phyloP scores from a whole-genome alignment of 768 basidiomycete species.

The Hirschioporus abietinus region DNA sequence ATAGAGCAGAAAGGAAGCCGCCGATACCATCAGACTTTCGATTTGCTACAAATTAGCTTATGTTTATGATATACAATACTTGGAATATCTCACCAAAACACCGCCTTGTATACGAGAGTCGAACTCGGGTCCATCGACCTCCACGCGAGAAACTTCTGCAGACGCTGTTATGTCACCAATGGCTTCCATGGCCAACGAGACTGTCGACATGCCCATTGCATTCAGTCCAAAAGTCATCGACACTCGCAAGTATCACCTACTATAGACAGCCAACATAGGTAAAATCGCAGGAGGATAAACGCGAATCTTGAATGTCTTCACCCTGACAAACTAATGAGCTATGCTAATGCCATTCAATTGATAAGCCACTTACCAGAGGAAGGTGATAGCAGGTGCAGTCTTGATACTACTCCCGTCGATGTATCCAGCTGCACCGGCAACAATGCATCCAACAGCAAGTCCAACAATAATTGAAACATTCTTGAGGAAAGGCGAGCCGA shows the following conservation, averaged over 20 bases:
- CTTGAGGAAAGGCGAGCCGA: slow-evolving; percentile 82
- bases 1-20: slow-evolving; percentile 72
- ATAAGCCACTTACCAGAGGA: slow-evolving; percentile 51
- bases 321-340: slow-evolving; percentile 34
- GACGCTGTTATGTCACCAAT: slow-evolving; percentile 83
- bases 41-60: background rate
- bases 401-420: slow-evolving; percentile 62
- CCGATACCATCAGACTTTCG: slow-evolving; percentile 69
- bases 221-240: slow-evolving; percentile 11
- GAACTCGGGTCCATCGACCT: slow-evolving; percentile 69
- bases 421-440: slow-evolving; percentile 75
- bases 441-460: slow-evolving; percentile 72
- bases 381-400: slow-evolving; percentile 72
- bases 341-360: background rate
- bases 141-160: slow-evolving; percentile 73
- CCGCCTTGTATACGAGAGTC: slow-evolving; percentile 83
- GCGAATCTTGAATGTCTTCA: slow-evolving; percentile 68
- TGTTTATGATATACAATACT: background rate
- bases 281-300: slow-evolving; percentile 69
- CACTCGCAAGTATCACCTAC: slow-evolving; percentile 34
- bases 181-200: slow-evolving; percentile 76
- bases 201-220: slow-evolving; percentile 24
- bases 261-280: slow-evolving; percentile 57
- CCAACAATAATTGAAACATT: slow-evolving; percentile 76
- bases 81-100: slow-evolving; percentile 43